Percentiles rank a stretch among this genome's conserved stretches.
Evolutionary conservation across 1,284 basidiomycete species (phyloP).

Genomic region (Trichosporon sp.): DNA sequence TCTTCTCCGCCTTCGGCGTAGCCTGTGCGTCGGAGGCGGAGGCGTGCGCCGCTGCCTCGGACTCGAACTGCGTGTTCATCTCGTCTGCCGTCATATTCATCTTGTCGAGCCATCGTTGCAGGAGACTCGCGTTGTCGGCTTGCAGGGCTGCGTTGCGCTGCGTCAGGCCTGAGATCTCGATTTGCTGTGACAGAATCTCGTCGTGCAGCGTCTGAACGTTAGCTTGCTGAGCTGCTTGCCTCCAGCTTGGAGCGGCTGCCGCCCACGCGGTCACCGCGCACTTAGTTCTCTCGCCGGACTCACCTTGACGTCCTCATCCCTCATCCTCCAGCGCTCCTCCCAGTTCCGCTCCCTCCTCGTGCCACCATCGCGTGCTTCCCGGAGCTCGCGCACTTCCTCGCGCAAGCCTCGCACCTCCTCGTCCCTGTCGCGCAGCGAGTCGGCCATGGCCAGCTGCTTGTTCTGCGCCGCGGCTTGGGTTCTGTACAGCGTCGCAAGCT

Average conservation of each 20-base stretch:
- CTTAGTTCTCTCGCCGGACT: slow-evolving; percentile 32
- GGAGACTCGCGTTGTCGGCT: slow-evolving; percentile 88
- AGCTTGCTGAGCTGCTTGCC: background rate
- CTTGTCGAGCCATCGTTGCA: slow-evolving; percentile 93
- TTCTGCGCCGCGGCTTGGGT: slow-evolving; percentile 83
- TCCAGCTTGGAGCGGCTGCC: background rate
- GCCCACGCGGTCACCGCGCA: background rate
- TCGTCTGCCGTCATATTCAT: slow-evolving; percentile 90
- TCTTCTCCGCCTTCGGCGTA: background rate
- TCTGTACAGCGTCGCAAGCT: slow-evolving; percentile 91
- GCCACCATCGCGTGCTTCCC: slow-evolving; percentile 66
- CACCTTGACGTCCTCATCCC: slow-evolving; percentile 85
- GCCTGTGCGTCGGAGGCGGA: background rate
- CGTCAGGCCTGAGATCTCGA: slow-evolving; percentile 86
- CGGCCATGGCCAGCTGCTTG: slow-evolving; percentile 91
- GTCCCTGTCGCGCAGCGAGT: slow-evolving; percentile 89
- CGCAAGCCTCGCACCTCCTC: slow-evolving; percentile 77
- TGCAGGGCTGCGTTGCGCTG: slow-evolving; percentile 80
- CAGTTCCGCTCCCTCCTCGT: slow-evolving; percentile 63
- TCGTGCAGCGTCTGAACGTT: slow-evolving; percentile 79
- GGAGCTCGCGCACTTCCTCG: slow-evolving; percentile 79
- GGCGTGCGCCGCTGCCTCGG: slow-evolving; percentile 35
- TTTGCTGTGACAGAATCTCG: slow-evolving; percentile 83
- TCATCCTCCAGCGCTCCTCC: slow-evolving; percentile 80
- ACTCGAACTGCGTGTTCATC: slow-evolving; percentile 77